Percentiles rank a stretch among this genome's conserved stretches.
phyloP scores from a whole-genome alignment of 352 stramenopile genomes.

The Pythium aphanidermatum region DNA sequence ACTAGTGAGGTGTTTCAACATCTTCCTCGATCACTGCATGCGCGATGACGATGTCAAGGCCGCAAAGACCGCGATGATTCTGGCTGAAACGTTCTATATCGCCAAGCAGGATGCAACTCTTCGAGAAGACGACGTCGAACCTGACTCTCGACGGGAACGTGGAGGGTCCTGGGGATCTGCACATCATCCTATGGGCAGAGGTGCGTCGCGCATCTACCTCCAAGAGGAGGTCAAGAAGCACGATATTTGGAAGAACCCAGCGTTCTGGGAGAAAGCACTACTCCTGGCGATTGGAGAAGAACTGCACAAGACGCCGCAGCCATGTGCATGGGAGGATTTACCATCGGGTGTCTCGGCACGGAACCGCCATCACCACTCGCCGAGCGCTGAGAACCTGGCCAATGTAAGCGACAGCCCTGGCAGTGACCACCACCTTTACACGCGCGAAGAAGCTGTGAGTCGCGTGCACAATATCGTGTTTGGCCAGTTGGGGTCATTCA shows the following conservation, averaged over 20 bases:
- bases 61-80: slow-evolving; percentile 84
- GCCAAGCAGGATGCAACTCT: slow-evolving; percentile 2
- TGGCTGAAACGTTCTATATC: slow-evolving; percentile 79
- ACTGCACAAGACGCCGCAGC: slow-evolving; percentile 69
- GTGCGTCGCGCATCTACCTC: slow-evolving; percentile 58
- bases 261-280: slow-evolving; percentile 85
- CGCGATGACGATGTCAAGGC: slow-evolving; percentile 77
- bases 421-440: slow-evolving; percentile 13
- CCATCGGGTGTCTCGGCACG: slow-evolving; percentile 31
- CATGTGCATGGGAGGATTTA: slow-evolving; percentile 73
- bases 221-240: slow-evolving; percentile 84
- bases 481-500: slow-evolving; percentile 79
- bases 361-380: neutral
- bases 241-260: slow-evolving; percentile 76
- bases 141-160: slow-evolving; percentile 19
- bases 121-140: slow-evolving; percentile 8
- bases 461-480: slow-evolving; percentile 88
- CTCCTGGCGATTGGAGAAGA: slow-evolving; percentile 79
- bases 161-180: slow-evolving; percentile 21
- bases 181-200: slow-evolving; percentile 29
- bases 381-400: slow-evolving; percentile 1
- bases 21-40: slow-evolving; percentile 70
- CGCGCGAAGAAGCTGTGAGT: slow-evolving; percentile 73
- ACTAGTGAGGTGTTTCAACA: slow-evolving; percentile 61
- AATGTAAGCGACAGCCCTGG: neutral